Evolutionary conservation across 2,329 filamentous ascomycete species (phyloP).

Genomic region (Colletotrichum sp.): DNA sequence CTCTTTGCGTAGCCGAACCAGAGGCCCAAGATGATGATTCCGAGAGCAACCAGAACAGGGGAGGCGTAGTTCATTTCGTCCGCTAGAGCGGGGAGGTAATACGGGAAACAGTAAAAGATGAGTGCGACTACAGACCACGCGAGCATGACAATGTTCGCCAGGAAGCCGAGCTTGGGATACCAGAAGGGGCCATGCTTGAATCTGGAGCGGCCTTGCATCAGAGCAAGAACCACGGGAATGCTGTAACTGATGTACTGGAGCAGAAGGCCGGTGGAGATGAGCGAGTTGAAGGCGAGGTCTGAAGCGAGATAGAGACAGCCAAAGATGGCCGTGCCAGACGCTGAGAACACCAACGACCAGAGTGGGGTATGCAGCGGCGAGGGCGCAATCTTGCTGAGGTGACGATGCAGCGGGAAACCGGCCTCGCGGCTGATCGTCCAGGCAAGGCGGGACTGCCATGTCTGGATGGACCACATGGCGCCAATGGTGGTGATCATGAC

Average conservation of each 20-base stretch:
- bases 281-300: slow-evolving; percentile 29
- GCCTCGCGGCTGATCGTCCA: slow-evolving; percentile 31
- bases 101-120: slow-evolving; percentile 32
- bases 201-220: slow-evolving; percentile 25
- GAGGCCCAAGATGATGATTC: slow-evolving; percentile 12
- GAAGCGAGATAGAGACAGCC: slow-evolving; percentile 31
- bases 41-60: slow-evolving; percentile 23
- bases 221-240: slow-evolving; percentile 27
- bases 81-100: slow-evolving; percentile 22
- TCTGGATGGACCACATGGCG: slow-evolving; percentile 30
- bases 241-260: slow-evolving; percentile 32
- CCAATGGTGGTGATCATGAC: slow-evolving; percentile 26
- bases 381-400: slow-evolving; percentile 25
- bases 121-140: slow-evolving; percentile 26
- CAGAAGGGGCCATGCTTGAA: slow-evolving; percentile 32
- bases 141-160: slow-evolving; percentile 29
- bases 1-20: slow-evolving; percentile 28
- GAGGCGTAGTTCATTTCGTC: slow-evolving; percentile 31
- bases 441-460: slow-evolving; percentile 32
- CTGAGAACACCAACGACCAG: slow-evolving; percentile 28
- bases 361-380: slow-evolving; percentile 27
- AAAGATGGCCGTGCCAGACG: slow-evolving; percentile 27
- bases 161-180: slow-evolving; percentile 26
- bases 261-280: slow-evolving; percentile 28
- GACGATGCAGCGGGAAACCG: slow-evolving; percentile 26